These are phyloP conservation scores for Solanum gandarillasii DNA, from an alignment of 257 asterid species.

Conservation along the genomic window DNA sequence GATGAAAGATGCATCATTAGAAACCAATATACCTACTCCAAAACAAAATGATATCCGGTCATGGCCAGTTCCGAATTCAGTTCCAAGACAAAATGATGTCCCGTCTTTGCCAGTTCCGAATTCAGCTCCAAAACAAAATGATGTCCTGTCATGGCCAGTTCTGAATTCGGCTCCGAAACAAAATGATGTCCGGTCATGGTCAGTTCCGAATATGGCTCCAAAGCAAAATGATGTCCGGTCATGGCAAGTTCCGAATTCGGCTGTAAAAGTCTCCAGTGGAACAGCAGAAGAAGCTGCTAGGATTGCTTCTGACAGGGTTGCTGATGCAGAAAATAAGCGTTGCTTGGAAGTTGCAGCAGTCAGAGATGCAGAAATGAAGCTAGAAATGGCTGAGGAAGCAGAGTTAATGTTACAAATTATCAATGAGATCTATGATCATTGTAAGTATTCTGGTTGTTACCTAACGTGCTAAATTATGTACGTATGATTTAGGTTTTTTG, in stretches of 20 bases:
- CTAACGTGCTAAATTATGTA: background rate
- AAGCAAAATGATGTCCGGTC: slow-evolving; percentile 14
- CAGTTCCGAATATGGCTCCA: background rate
- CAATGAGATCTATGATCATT: slow-evolving; percentile 17
- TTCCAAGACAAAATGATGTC: slow-evolving; percentile 14
- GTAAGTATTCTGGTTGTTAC: slow-evolving; percentile 1
- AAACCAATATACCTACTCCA: slow-evolving; percentile 15
- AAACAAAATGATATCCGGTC: slow-evolving; percentile 12
- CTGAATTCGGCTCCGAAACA: slow-evolving; percentile 3
- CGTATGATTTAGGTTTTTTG: background rate
- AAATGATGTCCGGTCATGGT: slow-evolving; percentile 1
- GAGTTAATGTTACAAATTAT: slow-evolving; percentile 16
- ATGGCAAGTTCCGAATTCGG: slow-evolving; percentile 9
- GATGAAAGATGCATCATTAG: slow-evolving; percentile 19
- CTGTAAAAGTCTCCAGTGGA: slow-evolving; percentile 3
- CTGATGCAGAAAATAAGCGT: slow-evolving; percentile 39
- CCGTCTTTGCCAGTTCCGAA: background rate
- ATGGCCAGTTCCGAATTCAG: background rate
- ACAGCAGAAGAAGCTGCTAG: slow-evolving; percentile 24
- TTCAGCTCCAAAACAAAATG: slow-evolving; percentile 14
- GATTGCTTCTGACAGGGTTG: slow-evolving; percentile 30
- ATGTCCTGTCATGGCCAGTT: slow-evolving; percentile 9
- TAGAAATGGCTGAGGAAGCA: slow-evolving; percentile 38
- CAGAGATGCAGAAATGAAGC: slow-evolving; percentile 30
- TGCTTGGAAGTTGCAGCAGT: slow-evolving; percentile 36